Evolutionary conservation across 306 rosid genomes (phyloP).

Genomic region (Pyrus bretschneideri): DNA sequence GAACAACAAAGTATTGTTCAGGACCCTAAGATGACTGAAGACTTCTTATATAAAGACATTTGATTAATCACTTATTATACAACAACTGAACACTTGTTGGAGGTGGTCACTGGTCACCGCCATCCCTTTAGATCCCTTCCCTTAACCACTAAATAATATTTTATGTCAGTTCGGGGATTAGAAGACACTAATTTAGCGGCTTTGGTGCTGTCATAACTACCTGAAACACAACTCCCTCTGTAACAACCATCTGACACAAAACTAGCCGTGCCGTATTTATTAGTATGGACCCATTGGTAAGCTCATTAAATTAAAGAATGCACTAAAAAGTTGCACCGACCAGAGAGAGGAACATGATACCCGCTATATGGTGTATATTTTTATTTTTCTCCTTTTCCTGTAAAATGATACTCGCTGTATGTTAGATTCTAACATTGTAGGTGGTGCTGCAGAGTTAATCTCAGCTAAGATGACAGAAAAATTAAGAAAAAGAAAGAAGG

Average conservation of each 20-base stretch:
- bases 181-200: not conserved
- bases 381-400: not conserved
- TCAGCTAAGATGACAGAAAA: not conserved
- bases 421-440: not conserved
- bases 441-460: not conserved
- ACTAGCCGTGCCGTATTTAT: not conserved
- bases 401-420: not conserved
- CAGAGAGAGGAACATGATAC: not conserved
- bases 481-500: not conserved
- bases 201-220: not conserved
- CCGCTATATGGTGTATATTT: not conserved
- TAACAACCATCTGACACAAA: not conserved
- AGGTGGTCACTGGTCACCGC: not conserved
- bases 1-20: not conserved
- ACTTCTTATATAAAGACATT: not conserved
- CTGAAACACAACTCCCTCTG: not conserved
- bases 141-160: not conserved
- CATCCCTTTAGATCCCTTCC: not conserved
- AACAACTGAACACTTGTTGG: not conserved
- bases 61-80: not conserved
- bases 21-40: not conserved
- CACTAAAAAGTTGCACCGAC: not conserved
- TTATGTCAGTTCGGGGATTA: not conserved
- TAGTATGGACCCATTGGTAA: not conserved
- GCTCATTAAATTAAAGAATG: not conserved